Evolutionary conservation across 192 early-diverging fungal species (phyloP), one percentile per base, ranked within the genome.

Genomic region (Gryganskiella cystojenkinii): DNA sequence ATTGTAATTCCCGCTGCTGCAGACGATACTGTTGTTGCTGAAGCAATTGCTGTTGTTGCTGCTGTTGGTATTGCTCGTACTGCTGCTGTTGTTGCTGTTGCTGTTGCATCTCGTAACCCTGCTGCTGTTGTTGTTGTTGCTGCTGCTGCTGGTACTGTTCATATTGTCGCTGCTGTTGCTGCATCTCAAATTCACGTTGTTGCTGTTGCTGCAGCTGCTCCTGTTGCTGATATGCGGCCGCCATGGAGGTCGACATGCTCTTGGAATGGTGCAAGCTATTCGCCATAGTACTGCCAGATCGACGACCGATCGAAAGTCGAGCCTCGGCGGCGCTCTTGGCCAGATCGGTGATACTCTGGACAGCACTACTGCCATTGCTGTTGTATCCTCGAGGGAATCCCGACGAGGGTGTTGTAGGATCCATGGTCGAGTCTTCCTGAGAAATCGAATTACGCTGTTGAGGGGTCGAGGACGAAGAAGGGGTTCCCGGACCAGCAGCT

Each of bases 271-370:
- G 57, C 47, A 78, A 34, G 27, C 28, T 64, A n/a, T 45, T 42
- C 17, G 60, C 3, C 54, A 78, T 51, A 40, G 49, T 59, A 5
- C 50, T 37, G 2, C 74, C 74, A 28, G 74, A 68, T 42, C 74
- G 74, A 60, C 74, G 74, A 25, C 74, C 74, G n/a, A 78, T 61
- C 14, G 74, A 78, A 14, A 78, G 46, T 11, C 74, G 65, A 43
- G 67, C 66, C 42, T 78, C 74, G 5, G 66, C 62, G 17, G 67
- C 61, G 14, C 57, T 58, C 45, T 47, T 73, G 25, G 74, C 61
- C 31, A 78, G 64, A 3, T 67, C 65, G 14, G 42, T 57, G 37
- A 65, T 30, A 19, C 40, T 50, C 33, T 78, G 66, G 19, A 66
- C 37, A 28, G 30, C 43, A 20, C 37, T 13, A 40, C 37, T 40